Conservation (phyloP, 176 grass and related monocot species). For the Hordeum vulgare region MorexV3_pseudomolecules_assembly NC_058519.1:254335705-254336204, state of each 20-base stretch:
- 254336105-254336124: slow-evolving; percentile 64
- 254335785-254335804: no score
- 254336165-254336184: slow-evolving; percentile 80
- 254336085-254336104: slow-evolving; percentile 59
- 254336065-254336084: slow-evolving; percentile 61
- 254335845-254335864: no score
- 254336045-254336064: slow-evolving; percentile 91
- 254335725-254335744: no score
- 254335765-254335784: no score
- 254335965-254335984: slow-evolving; percentile 84
- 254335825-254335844: no score
- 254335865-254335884: no score
- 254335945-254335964: slow-evolving; percentile 84
- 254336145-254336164: slow-evolving; percentile 79
- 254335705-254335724: no score
- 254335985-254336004: slow-evolving; percentile 65
- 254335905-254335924: slow-evolving; percentile 56
- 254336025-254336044: slow-evolving; percentile 44
- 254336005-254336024: slow-evolving; percentile 47
- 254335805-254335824: no score
- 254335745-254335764: no score
- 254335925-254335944: slow-evolving; percentile 61
- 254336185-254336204: slow-evolving; percentile 90
- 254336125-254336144: slow-evolving; percentile 63
- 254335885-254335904: no score